Percentiles rank a stretch among this genome's conserved stretches.
Evolutionary conservation across 257 asterid species (phyloP).

Genomic region (Petunia secreta): DNA sequence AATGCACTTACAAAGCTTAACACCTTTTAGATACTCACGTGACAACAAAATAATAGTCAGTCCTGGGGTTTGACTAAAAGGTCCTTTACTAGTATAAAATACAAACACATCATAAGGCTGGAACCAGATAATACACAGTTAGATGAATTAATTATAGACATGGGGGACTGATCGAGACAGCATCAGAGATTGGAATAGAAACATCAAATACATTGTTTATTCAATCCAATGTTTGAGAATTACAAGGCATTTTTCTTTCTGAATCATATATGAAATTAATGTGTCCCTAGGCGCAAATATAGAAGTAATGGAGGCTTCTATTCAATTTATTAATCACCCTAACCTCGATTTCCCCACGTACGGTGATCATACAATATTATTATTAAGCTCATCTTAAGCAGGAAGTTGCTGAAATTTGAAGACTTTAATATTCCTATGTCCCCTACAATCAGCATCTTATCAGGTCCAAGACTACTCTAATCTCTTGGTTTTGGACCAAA

Average conservation of each 20-base stretch:
- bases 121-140: slow-evolving; percentile 56
- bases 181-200: slow-evolving; percentile 78
- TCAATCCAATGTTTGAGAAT: slow-evolving; percentile 44
- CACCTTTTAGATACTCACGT: slow-evolving; percentile 54
- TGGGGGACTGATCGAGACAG: slow-evolving; percentile 45
- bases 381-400: slow-evolving; percentile 39
- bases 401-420: slow-evolving; percentile 26
- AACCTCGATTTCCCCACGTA: slow-evolving; percentile 50
- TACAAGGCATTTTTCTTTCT: slow-evolving; percentile 40
- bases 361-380: slow-evolving; percentile 34
- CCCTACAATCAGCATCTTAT: slow-evolving; percentile 47
- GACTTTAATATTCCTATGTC: slow-evolving; percentile 38
- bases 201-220: slow-evolving; percentile 60
- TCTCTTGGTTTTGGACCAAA: slow-evolving; percentile 32
- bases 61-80: slow-evolving; percentile 46
- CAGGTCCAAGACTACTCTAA: slow-evolving; percentile 30
- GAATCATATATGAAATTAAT: slow-evolving; percentile 65
- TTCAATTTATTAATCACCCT: slow-evolving; percentile 36
- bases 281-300: slow-evolving; percentile 69
- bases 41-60: slow-evolving; percentile 55
- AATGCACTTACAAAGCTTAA: slow-evolving; percentile 23
- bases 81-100: slow-evolving; percentile 41
- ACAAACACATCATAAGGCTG: slow-evolving; percentile 54
- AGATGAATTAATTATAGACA: slow-evolving; percentile 30
- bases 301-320: slow-evolving; percentile 64